phyloP scores from a whole-genome alignment of 2,329 filamentous ascomycete species.

The Penicillium sp. region DNA sequence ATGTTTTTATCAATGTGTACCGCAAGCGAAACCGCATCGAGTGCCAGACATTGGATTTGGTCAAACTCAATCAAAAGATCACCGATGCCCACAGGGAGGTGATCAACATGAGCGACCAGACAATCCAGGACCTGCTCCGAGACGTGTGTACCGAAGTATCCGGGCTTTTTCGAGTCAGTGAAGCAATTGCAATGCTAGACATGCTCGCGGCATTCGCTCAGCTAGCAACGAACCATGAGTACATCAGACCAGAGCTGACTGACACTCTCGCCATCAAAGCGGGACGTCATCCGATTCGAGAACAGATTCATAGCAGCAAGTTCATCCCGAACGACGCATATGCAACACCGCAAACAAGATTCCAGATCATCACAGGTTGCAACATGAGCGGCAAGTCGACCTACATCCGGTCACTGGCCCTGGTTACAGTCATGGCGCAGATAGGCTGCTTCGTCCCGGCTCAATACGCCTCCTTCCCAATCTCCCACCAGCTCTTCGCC shows the following conservation, averaged over 20 bases:
- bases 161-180: conserved; percentile 77
- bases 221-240: conserved; percentile 65
- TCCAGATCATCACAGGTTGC: conserved; percentile 91
- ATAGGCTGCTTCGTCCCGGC: conserved; percentile 89
- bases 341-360: conserved; percentile 73
- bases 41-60: conserved; percentile 80
- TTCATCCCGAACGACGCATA: conserved; percentile 92
- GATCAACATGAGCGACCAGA: conserved; percentile 75
- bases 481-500: conserved; percentile 82
- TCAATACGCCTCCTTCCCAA: conserved; percentile 74
- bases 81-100: conserved; percentile 81
- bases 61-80: conserved; percentile 78
- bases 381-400: conserved; percentile 99
- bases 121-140: conserved; percentile 69
- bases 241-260: conserved; percentile 67
- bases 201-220: conserved; percentile 79
- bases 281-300: conserved; percentile 75
- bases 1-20: conserved; percentile 74
- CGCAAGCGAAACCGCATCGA: conserved; percentile 74
- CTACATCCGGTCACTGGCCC: conserved; percentile 80
- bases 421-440: conserved; percentile 91
- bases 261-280: conserved; percentile 69
- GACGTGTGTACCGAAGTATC: conserved; percentile 72
- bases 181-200: conserved; percentile 82
- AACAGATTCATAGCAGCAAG: conserved; percentile 66